A percentile compares a stretch with the other conserved stretches of the same genome.
phyloP scores from a whole-genome alignment of 257 asterid species.

The Phtheirospermum japonicum region DNA sequence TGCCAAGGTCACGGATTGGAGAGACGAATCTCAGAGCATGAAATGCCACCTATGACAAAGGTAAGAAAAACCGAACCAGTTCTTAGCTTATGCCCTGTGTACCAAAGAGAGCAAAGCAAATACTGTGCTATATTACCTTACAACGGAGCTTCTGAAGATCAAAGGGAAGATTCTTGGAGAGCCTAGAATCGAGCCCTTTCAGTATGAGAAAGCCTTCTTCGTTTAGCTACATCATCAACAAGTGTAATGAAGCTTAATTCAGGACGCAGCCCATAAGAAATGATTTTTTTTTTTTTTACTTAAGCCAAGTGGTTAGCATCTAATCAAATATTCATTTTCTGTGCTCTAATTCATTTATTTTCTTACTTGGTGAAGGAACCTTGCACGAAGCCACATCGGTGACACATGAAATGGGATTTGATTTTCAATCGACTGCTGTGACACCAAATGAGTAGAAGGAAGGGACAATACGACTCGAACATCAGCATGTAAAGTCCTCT shows the following conservation, averaged over 20 bases:
- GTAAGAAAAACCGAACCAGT: background rate
- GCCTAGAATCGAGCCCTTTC: conserved; percentile 62
- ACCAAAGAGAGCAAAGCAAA: background rate
- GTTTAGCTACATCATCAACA: conserved; percentile 37
- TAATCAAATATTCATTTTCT: background rate
- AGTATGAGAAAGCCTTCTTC: conserved; percentile 59
- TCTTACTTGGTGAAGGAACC: conserved; percentile 52
- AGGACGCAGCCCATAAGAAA: background rate
- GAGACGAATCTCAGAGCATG: conserved; percentile 54
- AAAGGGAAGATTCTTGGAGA: conserved; percentile 59
- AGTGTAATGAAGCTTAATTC: background rate
- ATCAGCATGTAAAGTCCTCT: conserved; percentile 54
- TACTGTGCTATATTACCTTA: conserved; percentile 34
- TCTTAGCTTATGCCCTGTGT: background rate
- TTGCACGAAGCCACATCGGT: conserved; percentile 58
- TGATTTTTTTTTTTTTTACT: background rate
- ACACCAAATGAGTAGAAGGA: conserved; percentile 54
- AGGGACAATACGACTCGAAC: conserved; percentile 54
- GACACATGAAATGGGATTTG: conserved; percentile 57
- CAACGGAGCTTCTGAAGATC: conserved; percentile 71
- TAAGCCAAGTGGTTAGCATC: background rate
- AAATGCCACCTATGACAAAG: conserved; percentile 49
- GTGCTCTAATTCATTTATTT: background rate
- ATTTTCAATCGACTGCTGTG: conserved; percentile 51
- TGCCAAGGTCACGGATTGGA: conserved; percentile 49